Percentiles rank a stretch among this genome's conserved stretches.
Conservation (phyloP, 345 rosid species). For the Hibiscus syriacus region DNA sequence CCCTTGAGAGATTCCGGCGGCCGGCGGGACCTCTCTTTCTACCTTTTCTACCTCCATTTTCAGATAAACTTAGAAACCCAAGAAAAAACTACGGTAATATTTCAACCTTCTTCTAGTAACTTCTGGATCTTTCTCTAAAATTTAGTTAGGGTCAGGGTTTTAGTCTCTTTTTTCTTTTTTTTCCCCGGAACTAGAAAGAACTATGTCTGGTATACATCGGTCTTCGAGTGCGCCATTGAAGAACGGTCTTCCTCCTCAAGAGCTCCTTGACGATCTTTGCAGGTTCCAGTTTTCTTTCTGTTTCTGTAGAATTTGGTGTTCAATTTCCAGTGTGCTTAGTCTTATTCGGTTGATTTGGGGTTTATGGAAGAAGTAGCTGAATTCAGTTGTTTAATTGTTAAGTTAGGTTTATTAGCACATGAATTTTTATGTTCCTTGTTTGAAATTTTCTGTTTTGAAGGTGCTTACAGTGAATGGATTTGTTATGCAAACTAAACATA, state of each 20-base stretch:
- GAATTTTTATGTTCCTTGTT: background rate
- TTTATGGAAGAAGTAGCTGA: background rate
- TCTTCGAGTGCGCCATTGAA: slow-evolving; percentile 62
- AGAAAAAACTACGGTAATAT: background rate
- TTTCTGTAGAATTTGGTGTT: background rate
- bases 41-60: background rate
- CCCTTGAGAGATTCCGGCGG: slow-evolving; percentile 9
- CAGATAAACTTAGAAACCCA: background rate
- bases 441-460: background rate
- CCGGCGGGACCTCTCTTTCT: slow-evolving; percentile 9
- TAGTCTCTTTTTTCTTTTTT: background rate
- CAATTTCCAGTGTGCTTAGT: background rate
- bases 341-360: background rate
- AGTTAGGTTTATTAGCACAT: background rate
- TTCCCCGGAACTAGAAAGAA: slow-evolving; percentile 3
- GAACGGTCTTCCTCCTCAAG: slow-evolving; percentile 91
- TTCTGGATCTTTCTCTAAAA: slow-evolving; percentile 3
- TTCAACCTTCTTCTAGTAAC: background rate
- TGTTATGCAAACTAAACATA: background rate
- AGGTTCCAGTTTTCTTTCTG: slow-evolving; percentile 37
- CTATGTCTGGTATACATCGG: slow-evolving; percentile 66
- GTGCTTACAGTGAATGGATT: background rate
- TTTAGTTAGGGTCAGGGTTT: slow-evolving; percentile 1
- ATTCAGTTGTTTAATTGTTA: background rate
- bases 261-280: slow-evolving; percentile 99